A percentile compares a stretch with the other conserved stretches of the same genome.
Conservation (phyloP, 2,329 filamentous ascomycete species). For the Calonectria multiphialidica region DNA sequence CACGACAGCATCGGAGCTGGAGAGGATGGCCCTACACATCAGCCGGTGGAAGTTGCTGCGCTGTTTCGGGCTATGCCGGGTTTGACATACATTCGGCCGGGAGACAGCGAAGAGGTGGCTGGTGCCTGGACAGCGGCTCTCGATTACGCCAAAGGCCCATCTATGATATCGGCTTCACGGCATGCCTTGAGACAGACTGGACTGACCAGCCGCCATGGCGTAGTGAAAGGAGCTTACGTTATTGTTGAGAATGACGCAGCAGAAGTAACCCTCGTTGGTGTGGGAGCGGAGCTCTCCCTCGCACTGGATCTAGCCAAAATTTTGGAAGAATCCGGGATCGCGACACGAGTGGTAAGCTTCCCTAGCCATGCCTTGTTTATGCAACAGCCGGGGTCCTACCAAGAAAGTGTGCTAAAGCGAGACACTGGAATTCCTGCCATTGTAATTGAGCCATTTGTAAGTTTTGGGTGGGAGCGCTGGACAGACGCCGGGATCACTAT, state of each 20-base stretch:
- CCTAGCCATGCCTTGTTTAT: too few species aligned
- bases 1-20: constrained; percentile 72
- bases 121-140: constrained; percentile 66
- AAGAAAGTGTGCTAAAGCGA: too few species aligned
- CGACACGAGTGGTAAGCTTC: too few species aligned
- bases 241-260: constrained; percentile 56
- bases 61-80: constrained; percentile 74
- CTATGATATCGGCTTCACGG: constrained; percentile 62
- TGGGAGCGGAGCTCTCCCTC: constrained; percentile 51
- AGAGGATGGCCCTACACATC: constrained; percentile 72
- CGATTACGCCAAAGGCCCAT: constrained; percentile 52
- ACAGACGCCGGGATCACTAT: too few species aligned
- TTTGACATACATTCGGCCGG: constrained; percentile 69
- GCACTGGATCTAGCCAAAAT: too few species aligned
- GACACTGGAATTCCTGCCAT: too few species aligned
- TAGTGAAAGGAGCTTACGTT: constrained; percentile 58
- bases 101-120: constrained; percentile 68
- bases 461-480: too few species aligned
- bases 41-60: constrained; percentile 68
- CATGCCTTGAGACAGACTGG: constrained; percentile 55
- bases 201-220: constrained; percentile 54
- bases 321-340: too few species aligned
- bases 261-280: constrained; percentile 57
- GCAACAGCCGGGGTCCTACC: too few species aligned
- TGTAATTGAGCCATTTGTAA: too few species aligned